Conservation (phyloP, 78 protist genomes). For the Tieghemostelium lacteum region DNA sequence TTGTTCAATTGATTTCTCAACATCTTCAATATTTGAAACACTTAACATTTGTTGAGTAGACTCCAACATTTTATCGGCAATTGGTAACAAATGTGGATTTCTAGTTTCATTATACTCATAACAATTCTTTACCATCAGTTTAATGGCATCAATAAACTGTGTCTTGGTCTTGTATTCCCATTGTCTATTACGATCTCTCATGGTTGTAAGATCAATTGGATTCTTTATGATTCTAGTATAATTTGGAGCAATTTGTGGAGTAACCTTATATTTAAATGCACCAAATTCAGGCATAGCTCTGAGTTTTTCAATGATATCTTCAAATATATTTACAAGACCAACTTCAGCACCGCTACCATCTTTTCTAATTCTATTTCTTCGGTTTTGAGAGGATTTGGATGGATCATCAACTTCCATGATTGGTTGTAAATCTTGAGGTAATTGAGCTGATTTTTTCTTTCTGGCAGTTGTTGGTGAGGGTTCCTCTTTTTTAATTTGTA, state of each 20-base stretch:
- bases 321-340: conserved; percentile 70
- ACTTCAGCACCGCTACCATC: conserved; percentile 83
- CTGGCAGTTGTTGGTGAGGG: background rate
- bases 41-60: background rate
- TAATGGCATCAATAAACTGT: conserved; percentile 65
- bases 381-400: background rate
- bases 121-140: conserved; percentile 63
- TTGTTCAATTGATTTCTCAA: conserved; percentile 57
- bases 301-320: conserved; percentile 48
- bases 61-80: conserved; percentile 20
- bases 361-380: conserved; percentile 72
- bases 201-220: conserved; percentile 80
- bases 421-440: conserved; percentile 6
- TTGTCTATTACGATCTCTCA: conserved; percentile 49
- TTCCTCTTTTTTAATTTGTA: background rate
- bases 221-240: conserved; percentile 62
- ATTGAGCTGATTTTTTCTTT: background rate
- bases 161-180: conserved; percentile 74
- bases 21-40: conserved; percentile 16
- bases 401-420: background rate
- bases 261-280: conserved; percentile 63
- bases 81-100: conserved; percentile 44
- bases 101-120: conserved; percentile 46
- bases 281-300: conserved; percentile 29
- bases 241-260: conserved; percentile 70